Evolutionary conservation across 306 rosid genomes (phyloP).

Genomic region (Elaeagnus macrophylla): DNA sequence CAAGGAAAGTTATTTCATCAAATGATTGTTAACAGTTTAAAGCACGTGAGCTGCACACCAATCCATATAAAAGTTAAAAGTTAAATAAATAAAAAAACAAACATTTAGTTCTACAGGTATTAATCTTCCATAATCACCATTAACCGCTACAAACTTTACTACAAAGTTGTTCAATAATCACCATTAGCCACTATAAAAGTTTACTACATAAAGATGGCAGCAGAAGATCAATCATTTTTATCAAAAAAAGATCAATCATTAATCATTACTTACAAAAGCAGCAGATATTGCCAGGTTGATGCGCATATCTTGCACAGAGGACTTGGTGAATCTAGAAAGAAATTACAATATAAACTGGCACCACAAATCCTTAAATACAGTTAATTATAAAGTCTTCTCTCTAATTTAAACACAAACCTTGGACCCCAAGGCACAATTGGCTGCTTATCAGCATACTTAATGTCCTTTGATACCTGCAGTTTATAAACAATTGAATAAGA

Average conservation of each 20-base stretch:
- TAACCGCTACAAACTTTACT: no score
- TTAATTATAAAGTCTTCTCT: conserved; percentile 8
- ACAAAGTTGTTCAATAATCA: neutral
- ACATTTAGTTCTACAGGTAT: no score
- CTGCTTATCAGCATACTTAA: conserved; percentile 93
- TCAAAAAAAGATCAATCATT: conserved; percentile 14
- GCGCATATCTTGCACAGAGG: conserved; percentile 57
- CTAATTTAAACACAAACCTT: conserved; percentile 44
- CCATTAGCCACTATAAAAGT: neutral
- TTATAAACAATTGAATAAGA: conserved; percentile 4
- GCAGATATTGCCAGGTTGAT: conserved; percentile 87
- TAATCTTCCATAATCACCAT: no score
- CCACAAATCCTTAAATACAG: neutral
- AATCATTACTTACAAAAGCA: conserved; percentile 64
- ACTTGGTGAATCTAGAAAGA: conserved; percentile 73
- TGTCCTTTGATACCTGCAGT: conserved; percentile 88
- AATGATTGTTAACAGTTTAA: no score
- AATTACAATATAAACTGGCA: conserved; percentile 11
- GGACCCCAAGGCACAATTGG: conserved; percentile 98
- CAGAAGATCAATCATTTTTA: neutral
- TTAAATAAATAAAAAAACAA: no score
- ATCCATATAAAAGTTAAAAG: no score
- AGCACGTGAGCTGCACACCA: no score
- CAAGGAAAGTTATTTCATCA: no score
- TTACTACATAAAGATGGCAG: neutral